Percentiles rank a stretch among this genome's conserved stretches.
Conservation (phyloP, 2,329 filamentous ascomycete species). For the Epichloe scottii region DNA sequence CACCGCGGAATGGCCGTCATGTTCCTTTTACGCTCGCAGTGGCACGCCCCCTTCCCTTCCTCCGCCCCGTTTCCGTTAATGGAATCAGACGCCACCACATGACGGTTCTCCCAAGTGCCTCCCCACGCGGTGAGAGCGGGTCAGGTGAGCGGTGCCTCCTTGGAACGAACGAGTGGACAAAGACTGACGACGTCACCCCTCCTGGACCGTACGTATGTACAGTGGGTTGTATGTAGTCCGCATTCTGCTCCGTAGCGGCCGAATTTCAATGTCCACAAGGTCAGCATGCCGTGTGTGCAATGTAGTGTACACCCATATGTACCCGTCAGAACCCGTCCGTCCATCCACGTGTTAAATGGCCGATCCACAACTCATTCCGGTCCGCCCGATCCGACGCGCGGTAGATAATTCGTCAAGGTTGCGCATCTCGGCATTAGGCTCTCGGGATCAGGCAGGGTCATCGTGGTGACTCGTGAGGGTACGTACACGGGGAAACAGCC, state of each 20-base stretch:
- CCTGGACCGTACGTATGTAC: too few species aligned
- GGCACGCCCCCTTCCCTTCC: too few species aligned
- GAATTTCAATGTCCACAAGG: slow-evolving; percentile 18
- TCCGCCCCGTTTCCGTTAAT: too few species aligned
- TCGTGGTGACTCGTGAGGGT: slow-evolving; percentile 15
- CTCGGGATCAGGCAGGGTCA: slow-evolving; percentile 17
- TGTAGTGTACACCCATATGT: too few species aligned
- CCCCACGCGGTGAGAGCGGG: slow-evolving; percentile 13
- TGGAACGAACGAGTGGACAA: too few species aligned
- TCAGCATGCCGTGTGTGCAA: neutral
- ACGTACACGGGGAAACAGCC: slow-evolving; percentile 21
- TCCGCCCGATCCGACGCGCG: slow-evolving; percentile 28
- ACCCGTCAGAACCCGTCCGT: slow-evolving; percentile 18
- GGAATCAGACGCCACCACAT: slow-evolving; percentile 15
- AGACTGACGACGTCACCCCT: slow-evolving; percentile 10
- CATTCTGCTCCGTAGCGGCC: slow-evolving; percentile 28
- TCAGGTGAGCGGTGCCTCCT: slow-evolving; percentile 19
- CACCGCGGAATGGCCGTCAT: too few species aligned
- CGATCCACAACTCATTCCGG: slow-evolving; percentile 31
- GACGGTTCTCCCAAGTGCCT: slow-evolving; percentile 7
- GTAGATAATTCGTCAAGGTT: slow-evolving; percentile 31
- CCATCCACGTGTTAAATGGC: slow-evolving; percentile 23
- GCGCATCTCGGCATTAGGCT: slow-evolving; percentile 13
- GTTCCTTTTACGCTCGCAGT: neutral
- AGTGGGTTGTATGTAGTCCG: slow-evolving; percentile 28